These are phyloP conservation scores for Yamadazyma trypodendri DNA, from an alignment of 1,139 yeast genomes.

Conservation along the genomic window DNA sequence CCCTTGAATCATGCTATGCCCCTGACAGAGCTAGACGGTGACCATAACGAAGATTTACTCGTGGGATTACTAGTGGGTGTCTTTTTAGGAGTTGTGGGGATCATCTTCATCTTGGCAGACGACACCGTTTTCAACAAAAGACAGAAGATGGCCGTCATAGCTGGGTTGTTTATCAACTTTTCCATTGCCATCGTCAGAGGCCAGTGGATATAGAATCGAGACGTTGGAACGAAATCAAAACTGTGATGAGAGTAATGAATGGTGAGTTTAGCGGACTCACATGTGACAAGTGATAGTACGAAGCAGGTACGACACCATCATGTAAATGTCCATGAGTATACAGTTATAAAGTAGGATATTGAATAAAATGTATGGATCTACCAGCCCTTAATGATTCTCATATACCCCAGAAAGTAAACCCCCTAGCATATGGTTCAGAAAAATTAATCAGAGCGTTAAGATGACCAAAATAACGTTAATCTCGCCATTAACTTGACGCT, in stretches of 20 bases:
- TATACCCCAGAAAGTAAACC: conserved; percentile 15
- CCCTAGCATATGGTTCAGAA: conserved; percentile 26
- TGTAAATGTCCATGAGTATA: no score
- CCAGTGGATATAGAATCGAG: conserved; percentile 36
- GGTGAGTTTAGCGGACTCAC: no score
- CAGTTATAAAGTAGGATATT: no score
- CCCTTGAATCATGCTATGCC: conserved; percentile 19
- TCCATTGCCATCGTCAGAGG: conserved; percentile 55
- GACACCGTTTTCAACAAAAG: conserved; percentile 56
- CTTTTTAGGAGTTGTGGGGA: conserved; percentile 60
- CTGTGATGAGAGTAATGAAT: no score
- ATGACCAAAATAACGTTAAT: conserved; percentile 39
- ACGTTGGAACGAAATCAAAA: no score
- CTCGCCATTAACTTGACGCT: conserved; percentile 59
- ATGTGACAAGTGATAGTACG: background rate
- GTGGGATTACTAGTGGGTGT: conserved; percentile 64
- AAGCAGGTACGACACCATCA: no score
- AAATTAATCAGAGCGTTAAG: conserved; percentile 45
- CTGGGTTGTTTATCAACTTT: conserved; percentile 60
- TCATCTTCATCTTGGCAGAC: conserved; percentile 55
- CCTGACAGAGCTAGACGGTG: conserved; percentile 33
- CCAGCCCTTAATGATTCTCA: conserved; percentile 48
- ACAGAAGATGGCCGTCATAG: conserved; percentile 60
- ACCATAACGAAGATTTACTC: conserved; percentile 55
- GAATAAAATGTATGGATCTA: conserved; percentile 40